Evolutionary conservation across 805 yeast genomes (phyloP).

Genomic region (Pichia sporocuriosa): DNA sequence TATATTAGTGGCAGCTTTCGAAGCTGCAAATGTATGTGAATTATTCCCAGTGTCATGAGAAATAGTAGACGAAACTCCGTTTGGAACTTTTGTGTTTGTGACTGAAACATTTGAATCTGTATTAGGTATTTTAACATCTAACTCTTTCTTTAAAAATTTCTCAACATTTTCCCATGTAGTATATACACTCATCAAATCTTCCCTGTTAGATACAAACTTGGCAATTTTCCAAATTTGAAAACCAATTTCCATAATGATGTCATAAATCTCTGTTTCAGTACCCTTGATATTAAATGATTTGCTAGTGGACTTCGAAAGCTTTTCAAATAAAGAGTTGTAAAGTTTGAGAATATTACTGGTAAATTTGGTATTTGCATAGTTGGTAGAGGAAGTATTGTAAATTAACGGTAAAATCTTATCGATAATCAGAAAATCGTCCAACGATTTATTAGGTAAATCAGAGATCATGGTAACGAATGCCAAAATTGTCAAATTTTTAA

Average conservation of each 20-base stretch:
- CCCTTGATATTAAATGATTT: constrained; percentile 21
- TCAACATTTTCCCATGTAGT: constrained; percentile 13
- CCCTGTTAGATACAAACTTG: constrained; percentile 17
- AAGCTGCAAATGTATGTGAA: not conserved
- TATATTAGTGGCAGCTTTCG: too few relatives aligned
- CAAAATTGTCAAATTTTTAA: constrained; percentile 61
- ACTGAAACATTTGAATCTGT: not conserved
- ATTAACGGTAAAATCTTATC: constrained; percentile 82
- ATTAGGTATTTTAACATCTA: constrained; percentile 4
- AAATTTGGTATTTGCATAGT: constrained; percentile 22
- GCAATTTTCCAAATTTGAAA: constrained; percentile 32
- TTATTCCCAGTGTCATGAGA: too few relatives aligned
- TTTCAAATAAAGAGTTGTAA: constrained; percentile 26
- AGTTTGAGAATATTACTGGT: constrained; percentile 25
- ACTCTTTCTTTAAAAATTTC: constrained; percentile 9
- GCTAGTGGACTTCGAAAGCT: constrained; percentile 18
- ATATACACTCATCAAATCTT: constrained; percentile 21
- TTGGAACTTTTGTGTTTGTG: not conserved
- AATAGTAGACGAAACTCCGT: too few relatives aligned
- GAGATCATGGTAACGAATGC: constrained; percentile 51
- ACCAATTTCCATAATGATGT: constrained; percentile 27
- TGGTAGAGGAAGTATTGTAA: constrained; percentile 29
- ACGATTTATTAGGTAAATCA: constrained; percentile 37
- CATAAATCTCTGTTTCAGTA: constrained; percentile 22
- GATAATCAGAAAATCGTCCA: constrained; percentile 63